A percentile compares a stretch with the other conserved stretches of the same genome.
These are phyloP conservation scores for Pythium insidiosum DNA, from an alignment of 352 stramenopile species.

Conservation along the genomic window DNA sequence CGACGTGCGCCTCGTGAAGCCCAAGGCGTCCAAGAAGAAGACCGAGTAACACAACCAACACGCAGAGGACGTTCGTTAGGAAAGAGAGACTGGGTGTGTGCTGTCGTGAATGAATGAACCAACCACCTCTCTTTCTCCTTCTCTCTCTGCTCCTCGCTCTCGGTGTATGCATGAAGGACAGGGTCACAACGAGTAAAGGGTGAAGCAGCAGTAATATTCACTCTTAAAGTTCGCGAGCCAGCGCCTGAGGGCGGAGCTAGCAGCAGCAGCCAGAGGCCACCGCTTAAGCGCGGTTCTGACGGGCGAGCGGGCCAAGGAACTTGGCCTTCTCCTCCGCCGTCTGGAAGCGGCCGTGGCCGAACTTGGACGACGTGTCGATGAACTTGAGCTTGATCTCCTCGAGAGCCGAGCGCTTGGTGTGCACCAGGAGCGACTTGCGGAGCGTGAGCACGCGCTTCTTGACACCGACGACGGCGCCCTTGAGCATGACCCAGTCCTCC, in stretches of 20 bases:
- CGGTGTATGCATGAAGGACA: no score
- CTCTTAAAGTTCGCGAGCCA: no score
- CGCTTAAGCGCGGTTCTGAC: slow-evolving; percentile 83
- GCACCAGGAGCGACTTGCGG: slow-evolving; percentile 97
- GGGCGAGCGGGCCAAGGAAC: slow-evolving; percentile 96
- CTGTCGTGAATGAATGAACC: no score
- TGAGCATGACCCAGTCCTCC: slow-evolving; percentile 99
- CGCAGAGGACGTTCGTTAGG: no score
- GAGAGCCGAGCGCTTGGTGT: slow-evolving; percentile 95
- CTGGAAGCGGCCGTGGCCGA: slow-evolving; percentile 99
- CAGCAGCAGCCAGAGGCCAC: not conserved
- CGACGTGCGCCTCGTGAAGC: slow-evolving; percentile 66
- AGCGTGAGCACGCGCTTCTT: slow-evolving; percentile 99
- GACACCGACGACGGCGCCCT: slow-evolving; percentile 96
- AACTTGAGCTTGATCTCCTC: slow-evolving; percentile 96
- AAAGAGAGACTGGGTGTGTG: no score
- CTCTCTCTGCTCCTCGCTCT: no score
- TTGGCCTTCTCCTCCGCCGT: slow-evolving; percentile 99
- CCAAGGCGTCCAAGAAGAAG: slow-evolving; percentile 26
- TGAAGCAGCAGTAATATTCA: slow-evolving; percentile 5
- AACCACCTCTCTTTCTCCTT: no score
- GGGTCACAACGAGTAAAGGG: no score
- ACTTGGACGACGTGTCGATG: slow-evolving; percentile 98
- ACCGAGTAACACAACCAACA: slow-evolving; percentile 44
- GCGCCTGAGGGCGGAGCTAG: no score